Percentiles rank a stretch among this genome's conserved stretches.
Evolutionary conservation across 75 land plant species (phyloP).

Genomic region (Ceratopteris richardii): DNA sequence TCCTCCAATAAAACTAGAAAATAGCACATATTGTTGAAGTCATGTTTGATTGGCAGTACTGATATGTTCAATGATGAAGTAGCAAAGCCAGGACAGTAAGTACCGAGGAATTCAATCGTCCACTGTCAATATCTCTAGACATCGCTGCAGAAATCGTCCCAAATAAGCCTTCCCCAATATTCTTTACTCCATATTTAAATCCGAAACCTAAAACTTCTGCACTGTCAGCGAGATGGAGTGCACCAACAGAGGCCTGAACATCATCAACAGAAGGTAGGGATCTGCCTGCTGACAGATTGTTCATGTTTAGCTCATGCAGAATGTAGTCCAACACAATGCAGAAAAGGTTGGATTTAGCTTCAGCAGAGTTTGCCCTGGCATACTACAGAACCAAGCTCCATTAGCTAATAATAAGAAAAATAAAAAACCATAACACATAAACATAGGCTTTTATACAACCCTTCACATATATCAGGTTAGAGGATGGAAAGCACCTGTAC

Average conservation of each 20-base stretch:
- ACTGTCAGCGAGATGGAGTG: constrained; percentile 68
- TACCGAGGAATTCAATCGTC: constrained; percentile 52
- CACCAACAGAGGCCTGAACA: constrained; percentile 53
- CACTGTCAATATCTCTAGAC: constrained; percentile 59
- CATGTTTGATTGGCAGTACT: too few relatives aligned
- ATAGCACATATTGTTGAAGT: too few relatives aligned
- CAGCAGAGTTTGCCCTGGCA: constrained; percentile 56
- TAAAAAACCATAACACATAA: constrained; percentile 1
- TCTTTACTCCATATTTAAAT: constrained; percentile 70
- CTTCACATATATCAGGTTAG: too few relatives aligned
- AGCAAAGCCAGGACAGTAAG: too few relatives aligned
- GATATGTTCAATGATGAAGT: too few relatives aligned
- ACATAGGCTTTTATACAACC: neutral
- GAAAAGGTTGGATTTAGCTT: constrained; percentile 72
- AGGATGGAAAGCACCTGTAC: too few relatives aligned
- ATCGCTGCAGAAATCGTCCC: constrained; percentile 50
- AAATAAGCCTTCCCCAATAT: constrained; percentile 64
- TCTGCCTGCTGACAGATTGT: constrained; percentile 30
- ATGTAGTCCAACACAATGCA: constrained; percentile 73
- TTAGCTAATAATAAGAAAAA: too few relatives aligned
- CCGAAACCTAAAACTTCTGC: constrained; percentile 77
- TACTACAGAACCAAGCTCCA: constrained; percentile 49
- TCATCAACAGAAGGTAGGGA: constrained; percentile 56
- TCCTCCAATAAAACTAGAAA: too few relatives aligned
- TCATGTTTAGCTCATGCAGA: constrained; percentile 47